Evolutionary conservation across 2,329 filamentous ascomycete genomes (phyloP), one percentile per base, ranked within the genome.

Genomic region (Diaporthe sp.): DNA sequence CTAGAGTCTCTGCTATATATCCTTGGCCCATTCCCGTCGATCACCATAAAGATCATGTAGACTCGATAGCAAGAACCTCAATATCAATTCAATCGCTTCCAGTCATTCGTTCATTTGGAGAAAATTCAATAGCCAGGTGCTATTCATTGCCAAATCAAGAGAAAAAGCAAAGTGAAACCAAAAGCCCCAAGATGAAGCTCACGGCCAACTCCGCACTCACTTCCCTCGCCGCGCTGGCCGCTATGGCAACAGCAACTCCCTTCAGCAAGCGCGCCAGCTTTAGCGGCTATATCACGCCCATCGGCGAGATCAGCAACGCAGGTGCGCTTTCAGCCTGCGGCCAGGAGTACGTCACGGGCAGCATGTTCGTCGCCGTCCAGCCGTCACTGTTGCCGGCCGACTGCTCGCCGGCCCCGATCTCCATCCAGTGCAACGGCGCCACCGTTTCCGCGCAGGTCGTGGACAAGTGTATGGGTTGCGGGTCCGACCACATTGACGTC

Each of bases 391-490:
- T 75, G 15, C 37, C 46, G 15, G 70, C 57, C 68, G 61, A 46
- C 49, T 70, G 73, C 51, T 34, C 46, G 31, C 34, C 57, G 9
- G 46, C 28, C 9, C 42, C 68, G 3, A 76, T 76, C 49, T 44
- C 65, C 57, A 74, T 76, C 55, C 58, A 44, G 22, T 74, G 62
- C 65, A 70, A 78, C 9, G 74, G 77, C 71, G 84, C 82, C 77
- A 82, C 81, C 69, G 75, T 74, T 7, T 70, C 76, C 13, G 74
- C 69, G 25, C 70, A 77, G 65, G 75, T 61, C n/a, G 71, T 75
- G 34, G 75, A 79, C 10, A 79, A 79, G 34, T 76, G 74, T 17
- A 76, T 74, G 74, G 74, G 74, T 19, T 76, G 72, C 19, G 28
- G 46, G 0, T 2, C 34, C 5, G 59, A 73, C 46, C 67, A 75